phyloP scores from a whole-genome alignment of 805 yeast genomes.

The Kuraishia ogatae region DNA sequence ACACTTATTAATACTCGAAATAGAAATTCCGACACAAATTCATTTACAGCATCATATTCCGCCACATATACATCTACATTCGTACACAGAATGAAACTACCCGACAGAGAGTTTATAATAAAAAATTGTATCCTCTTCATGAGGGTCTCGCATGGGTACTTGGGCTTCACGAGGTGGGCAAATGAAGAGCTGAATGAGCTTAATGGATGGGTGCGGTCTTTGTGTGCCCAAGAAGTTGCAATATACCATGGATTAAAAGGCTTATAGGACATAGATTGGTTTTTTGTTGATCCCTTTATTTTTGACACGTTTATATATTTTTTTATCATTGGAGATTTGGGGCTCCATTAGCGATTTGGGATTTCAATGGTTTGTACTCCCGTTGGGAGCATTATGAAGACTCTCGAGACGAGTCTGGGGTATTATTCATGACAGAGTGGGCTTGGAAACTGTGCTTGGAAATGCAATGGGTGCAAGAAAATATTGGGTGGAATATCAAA shows the following conservation, averaged over 20 bases:
- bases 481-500: too few relatives aligned
- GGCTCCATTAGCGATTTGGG: not conserved
- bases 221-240: slow-evolving; percentile 1
- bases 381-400: too few relatives aligned
- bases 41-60: not conserved
- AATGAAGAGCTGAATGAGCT: not conserved
- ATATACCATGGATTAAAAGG: slow-evolving; percentile 7
- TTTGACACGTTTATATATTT: too few relatives aligned
- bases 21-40: too few relatives aligned
- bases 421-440: too few relatives aligned
- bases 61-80: not conserved
- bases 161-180: slow-evolving; percentile 1
- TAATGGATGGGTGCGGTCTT: slow-evolving; percentile 3
- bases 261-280: not conserved
- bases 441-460: too few relatives aligned
- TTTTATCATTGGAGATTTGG: too few relatives aligned
- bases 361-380: too few relatives aligned
- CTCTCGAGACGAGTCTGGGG: too few relatives aligned
- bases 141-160: slow-evolving; percentile 3
- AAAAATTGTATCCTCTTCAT: slow-evolving; percentile 1
- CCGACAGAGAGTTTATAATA: not conserved
- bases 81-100: slow-evolving; percentile 1
- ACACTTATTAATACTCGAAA: too few relatives aligned
- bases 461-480: too few relatives aligned
- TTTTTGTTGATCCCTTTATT: not conserved